Evolutionary conservation across 495 filamentous ascomycete genomes (phyloP).

Genomic region (Niebla homalea): DNA sequence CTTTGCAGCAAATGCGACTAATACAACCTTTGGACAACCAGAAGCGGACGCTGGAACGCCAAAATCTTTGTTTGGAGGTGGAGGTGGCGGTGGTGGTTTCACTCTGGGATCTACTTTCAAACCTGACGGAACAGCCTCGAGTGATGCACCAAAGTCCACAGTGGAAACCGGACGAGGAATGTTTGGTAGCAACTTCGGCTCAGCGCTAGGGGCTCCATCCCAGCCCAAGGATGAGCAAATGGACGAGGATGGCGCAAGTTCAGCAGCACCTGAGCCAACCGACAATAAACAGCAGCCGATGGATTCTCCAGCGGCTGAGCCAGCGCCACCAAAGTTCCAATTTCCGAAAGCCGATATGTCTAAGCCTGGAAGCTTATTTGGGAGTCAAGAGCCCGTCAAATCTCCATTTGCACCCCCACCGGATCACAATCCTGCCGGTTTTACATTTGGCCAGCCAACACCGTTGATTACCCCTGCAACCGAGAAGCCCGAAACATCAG

Average conservation of each 20-base stretch:
- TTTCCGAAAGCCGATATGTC: constrained; percentile 20
- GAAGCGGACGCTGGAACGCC: constrained; percentile 27
- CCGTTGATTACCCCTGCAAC: constrained; percentile 14
- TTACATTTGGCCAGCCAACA: constrained; percentile 23
- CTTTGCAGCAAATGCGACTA: constrained; percentile 24
- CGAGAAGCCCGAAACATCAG: constrained; percentile 11
- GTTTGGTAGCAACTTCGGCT: constrained; percentile 40
- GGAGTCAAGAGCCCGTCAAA: constrained; percentile 21
- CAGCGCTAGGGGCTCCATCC: constrained; percentile 30
- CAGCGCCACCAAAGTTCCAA: constrained; percentile 35
- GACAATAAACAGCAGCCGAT: constrained; percentile 14
- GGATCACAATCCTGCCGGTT: constrained; percentile 26
- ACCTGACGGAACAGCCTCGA: constrained; percentile 49
- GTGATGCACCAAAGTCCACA: constrained; percentile 41
- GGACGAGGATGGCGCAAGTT: constrained; percentile 30
- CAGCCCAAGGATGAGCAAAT: constrained; percentile 48
- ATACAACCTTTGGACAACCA: constrained; percentile 23
- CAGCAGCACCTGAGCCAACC: constrained; percentile 20
- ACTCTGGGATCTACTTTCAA: constrained; percentile 72
- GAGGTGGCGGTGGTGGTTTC: constrained; percentile 38
- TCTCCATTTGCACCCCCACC: constrained; percentile 22
- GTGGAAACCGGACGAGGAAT: constrained; percentile 28
- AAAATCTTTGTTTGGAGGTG: constrained; percentile 37
- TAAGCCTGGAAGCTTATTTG: constrained; percentile 23
- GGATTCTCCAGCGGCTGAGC: constrained; percentile 19